phyloP scores from a whole-genome alignment of 345 rosid species.

The Pugionium dolabratum region DNA sequence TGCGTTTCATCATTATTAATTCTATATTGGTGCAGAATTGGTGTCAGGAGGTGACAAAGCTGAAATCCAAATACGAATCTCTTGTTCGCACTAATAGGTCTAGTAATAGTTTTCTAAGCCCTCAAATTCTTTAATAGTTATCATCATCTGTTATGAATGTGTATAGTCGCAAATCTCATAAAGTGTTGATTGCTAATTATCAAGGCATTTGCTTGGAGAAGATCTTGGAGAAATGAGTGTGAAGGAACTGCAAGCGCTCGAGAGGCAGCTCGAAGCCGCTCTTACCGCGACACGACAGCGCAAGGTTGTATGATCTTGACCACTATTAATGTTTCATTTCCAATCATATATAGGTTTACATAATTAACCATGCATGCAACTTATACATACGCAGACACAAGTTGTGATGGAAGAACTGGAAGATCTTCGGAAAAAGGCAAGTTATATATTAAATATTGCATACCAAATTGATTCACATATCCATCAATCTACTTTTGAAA shows the following conservation, averaged over 20 bases:
- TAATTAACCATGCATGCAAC: conserved; percentile 3
- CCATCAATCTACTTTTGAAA: neutral
- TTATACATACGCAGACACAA: conserved; percentile 53
- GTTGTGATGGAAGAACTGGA: conserved; percentile 84
- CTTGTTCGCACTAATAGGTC: conserved; percentile 87
- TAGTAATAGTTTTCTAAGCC: conserved; percentile 1
- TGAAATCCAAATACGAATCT: conserved; percentile 76
- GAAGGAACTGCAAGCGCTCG: conserved; percentile 71
- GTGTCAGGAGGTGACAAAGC: conserved; percentile 73
- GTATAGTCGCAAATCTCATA: neutral
- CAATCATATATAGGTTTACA: neutral
- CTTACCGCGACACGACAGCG: conserved; percentile 73
- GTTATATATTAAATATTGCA: conserved; percentile 6
- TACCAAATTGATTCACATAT: conserved; percentile 9
- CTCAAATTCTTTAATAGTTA: neutral
- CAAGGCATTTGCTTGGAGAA: conserved; percentile 87
- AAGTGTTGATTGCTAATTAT: conserved; percentile 18
- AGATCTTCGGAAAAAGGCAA: conserved; percentile 75
- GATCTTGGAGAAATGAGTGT: conserved; percentile 75
- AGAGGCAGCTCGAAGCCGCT: conserved; percentile 82
- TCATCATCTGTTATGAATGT: neutral
- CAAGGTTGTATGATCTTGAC: conserved; percentile 51
- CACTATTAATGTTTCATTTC: conserved; percentile 17
- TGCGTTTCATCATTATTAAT: conserved; percentile 1
- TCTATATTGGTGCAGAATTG: conserved; percentile 52